These are phyloP conservation scores for Ascomycota sp. DNA, from an alignment of 2,329 filamentous ascomycete species.

Conservation along the genomic window DNA sequence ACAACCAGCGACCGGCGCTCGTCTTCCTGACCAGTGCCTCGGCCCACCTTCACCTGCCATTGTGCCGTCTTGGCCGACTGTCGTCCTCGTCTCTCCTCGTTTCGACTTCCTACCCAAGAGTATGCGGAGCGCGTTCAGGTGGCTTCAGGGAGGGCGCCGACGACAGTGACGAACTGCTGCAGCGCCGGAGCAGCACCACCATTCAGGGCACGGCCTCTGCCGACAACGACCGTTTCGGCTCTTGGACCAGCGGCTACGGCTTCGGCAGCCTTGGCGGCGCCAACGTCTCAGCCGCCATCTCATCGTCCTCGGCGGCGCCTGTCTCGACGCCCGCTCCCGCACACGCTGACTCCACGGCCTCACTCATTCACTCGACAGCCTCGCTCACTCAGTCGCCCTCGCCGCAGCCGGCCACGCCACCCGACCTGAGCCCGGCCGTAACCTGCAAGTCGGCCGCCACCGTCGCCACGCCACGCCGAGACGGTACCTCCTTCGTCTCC, in stretches of 20 bases:
- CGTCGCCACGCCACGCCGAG: no score
- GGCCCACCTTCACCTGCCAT: background rate
- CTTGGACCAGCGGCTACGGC: conserved; percentile 1
- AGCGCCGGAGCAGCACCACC: conserved; percentile 1
- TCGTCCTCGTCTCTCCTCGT: background rate
- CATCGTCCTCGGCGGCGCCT: conserved; percentile 1
- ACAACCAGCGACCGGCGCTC: no score
- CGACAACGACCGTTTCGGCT: conserved; percentile 1
- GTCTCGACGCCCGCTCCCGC: conserved; percentile 6
- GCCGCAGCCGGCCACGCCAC: conserved; percentile 14
- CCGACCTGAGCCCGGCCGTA: no score
- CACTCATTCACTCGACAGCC: conserved; percentile 10
- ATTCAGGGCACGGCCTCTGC: background rate
- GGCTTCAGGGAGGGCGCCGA: conserved; percentile 11
- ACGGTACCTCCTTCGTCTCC: conserved; percentile 5
- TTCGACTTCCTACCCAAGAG: background rate
- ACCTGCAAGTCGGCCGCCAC: background rate
- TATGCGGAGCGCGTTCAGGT: conserved; percentile 6
- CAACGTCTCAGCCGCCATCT: conserved; percentile 4
- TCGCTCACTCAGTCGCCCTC: conserved; percentile 16
- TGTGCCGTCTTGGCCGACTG: background rate
- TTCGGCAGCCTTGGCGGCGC: conserved; percentile 1
- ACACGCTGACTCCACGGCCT: conserved; percentile 14
- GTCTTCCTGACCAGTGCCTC: background rate
- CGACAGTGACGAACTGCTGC: conserved; percentile 4